Evolutionary conservation across 202 grass and related monocot species (phyloP), one percentile per base, ranked within the genome.

Genomic region (Schoenoplectus tabernaemontani): DNA sequence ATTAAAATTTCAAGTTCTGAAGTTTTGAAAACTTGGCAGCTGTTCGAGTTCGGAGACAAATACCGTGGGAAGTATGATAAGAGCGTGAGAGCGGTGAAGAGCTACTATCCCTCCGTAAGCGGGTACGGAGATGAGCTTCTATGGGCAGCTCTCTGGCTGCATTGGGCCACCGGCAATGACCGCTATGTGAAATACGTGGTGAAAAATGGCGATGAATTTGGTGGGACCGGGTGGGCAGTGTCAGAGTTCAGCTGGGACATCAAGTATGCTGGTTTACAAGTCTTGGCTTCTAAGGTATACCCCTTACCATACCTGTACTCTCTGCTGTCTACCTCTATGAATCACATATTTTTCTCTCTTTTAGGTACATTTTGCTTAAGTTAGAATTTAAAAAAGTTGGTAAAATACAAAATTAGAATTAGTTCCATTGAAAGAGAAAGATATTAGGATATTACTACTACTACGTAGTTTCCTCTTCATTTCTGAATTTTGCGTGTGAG

Each of bases 221-320:
- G 87, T 2, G 93, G 93, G 34, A 89, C 93, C 37, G 38, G 84
- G 0, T 97, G 93, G 93, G 93, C 87, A 28, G 87, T 97, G 23
- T 87, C 90, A 0, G 93, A 97, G 79, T 97, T 97, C 85, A 97
- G 93, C 87, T 97, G 93, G 93, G 93, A 97, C 67, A 97, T 97
- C 90, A 97, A 97, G 67, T 97, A 91, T 75, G 78, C 93, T 42
- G 93, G 93, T 0, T 77, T 97, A 1, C 93, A 97, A 74, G 17
- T 93, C 69, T 74, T 97, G 5, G 93, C 93, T 46, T 89, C 93
- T 64, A 81, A 97, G 93, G 93, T 95, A 85, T 34, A 57, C 62
- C 20, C 5, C 61, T 62, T 28, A 2, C 73, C 32, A 38, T 82
- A 84, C 76, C 65, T 41, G 10, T 5, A 32, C 64, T 9, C n/a